Evolutionary conservation across 176 grass and related monocot genomes (phyloP).

Genomic region (Aegilops speltoides): DNA sequence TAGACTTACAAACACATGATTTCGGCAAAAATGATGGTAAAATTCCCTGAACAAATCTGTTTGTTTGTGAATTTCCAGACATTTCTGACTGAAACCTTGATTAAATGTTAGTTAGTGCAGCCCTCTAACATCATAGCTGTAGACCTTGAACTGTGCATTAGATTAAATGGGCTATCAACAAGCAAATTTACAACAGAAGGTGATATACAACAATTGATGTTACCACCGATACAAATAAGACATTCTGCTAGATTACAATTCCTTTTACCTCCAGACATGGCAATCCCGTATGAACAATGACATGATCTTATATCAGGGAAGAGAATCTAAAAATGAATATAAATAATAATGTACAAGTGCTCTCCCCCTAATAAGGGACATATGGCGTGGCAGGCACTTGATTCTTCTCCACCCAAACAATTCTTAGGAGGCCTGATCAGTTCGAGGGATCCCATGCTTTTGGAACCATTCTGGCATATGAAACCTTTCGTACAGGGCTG

Average conservation of each 20-base stretch:
- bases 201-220: slow-evolving; percentile 61
- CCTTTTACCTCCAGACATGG: slow-evolving; percentile 27
- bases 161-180: slow-evolving; percentile 40
- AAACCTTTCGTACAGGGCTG: slow-evolving; percentile 84
- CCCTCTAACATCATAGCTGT: background rate
- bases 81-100: background rate
- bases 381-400: slow-evolving; percentile 27
- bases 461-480: slow-evolving; percentile 99
- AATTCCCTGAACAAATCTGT: background rate
- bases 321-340: slow-evolving; percentile 42
- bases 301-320: slow-evolving; percentile 28
- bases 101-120: background rate
- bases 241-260: slow-evolving; percentile 52
- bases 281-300: slow-evolving; percentile 50
- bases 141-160: slow-evolving; percentile 28
- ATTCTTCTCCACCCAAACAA: slow-evolving; percentile 41
- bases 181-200: slow-evolving; percentile 56
- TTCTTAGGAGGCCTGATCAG: slow-evolving; percentile 45
- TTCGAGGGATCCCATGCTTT: slow-evolving; percentile 79
- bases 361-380: slow-evolving; percentile 25
- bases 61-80: background rate
- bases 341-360: slow-evolving; percentile 72
- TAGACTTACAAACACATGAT: background rate
- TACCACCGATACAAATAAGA: slow-evolving; percentile 35
- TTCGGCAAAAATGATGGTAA: background rate